These are phyloP conservation scores for Melocanna baccifera DNA, from an alignment of 176 grass and related monocot genomes.

Conservation along the genomic window DNA sequence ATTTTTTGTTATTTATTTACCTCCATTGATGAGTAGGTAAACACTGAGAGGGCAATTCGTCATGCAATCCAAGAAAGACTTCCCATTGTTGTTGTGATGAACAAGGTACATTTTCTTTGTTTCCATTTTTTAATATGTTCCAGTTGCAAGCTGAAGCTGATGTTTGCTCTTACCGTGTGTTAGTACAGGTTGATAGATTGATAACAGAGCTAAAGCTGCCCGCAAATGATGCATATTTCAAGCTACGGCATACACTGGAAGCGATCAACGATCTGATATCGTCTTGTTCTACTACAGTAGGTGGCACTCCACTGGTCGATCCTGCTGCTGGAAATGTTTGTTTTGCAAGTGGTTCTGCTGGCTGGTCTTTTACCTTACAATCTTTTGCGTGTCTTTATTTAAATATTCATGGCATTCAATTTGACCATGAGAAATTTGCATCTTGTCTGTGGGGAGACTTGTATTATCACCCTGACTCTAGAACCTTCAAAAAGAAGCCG, in stretches of 20 bases:
- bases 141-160: constrained; percentile 6
- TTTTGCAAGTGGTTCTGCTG: constrained; percentile 91
- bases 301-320: constrained; percentile 79
- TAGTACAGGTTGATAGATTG: constrained; percentile 83
- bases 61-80: constrained; percentile 95
- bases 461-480: constrained; percentile 82
- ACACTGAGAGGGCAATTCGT: constrained; percentile 97
- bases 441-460: constrained; percentile 86
- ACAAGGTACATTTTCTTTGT: constrained; percentile 56
- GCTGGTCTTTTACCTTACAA: constrained; percentile 98
- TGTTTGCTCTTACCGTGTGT: constrained; percentile 4
- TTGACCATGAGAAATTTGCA: constrained; percentile 92
- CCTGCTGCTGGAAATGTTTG: constrained; percentile 88
- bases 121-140: constrained; percentile 11
- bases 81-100: constrained; percentile 95
- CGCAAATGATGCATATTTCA: constrained; percentile 97
- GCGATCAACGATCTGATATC: constrained; percentile 89
- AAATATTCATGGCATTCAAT: constrained; percentile 84
- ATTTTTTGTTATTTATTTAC: constrained; percentile 26
- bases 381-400: constrained; percentile 89
- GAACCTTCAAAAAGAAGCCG: constrained; percentile 89
- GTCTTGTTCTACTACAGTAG: constrained; percentile 86
- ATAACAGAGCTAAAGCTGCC: constrained; percentile 95
- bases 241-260: constrained; percentile 85
- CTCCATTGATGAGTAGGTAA: constrained; percentile 64